A percentile compares a stretch with the other conserved stretches of the same genome.
Evolutionary conservation across 1,284 basidiomycete genomes (phyloP).

Genomic region (Gymnopus androsaceus): DNA sequence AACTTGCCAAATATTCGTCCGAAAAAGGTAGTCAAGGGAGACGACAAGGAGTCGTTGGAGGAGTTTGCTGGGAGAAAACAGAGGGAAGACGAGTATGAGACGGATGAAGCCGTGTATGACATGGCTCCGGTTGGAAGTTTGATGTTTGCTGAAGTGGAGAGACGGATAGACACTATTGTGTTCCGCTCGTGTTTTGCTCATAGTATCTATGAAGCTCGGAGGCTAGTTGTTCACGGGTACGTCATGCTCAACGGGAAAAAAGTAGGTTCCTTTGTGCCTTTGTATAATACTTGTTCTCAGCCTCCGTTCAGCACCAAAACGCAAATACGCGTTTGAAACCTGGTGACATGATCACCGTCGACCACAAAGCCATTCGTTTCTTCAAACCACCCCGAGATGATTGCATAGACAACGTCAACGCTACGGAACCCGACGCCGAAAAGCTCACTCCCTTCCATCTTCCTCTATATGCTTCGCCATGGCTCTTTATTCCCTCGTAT

Average conservation of each 20-base stretch:
- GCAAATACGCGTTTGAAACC: constrained; percentile 91
- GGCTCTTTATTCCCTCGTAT: constrained; percentile 95
- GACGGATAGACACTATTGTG: constrained; percentile 89
- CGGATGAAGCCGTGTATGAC: constrained; percentile 61
- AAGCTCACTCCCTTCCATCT: constrained; percentile 79
- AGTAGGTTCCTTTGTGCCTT: constrained; percentile 49
- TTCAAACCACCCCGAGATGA: constrained; percentile 48
- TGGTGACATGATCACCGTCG: constrained; percentile 91
- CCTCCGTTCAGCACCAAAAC: constrained; percentile 64
- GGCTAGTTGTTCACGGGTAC: constrained; percentile 85
- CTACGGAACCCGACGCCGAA: constrained; percentile 18
- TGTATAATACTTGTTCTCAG: constrained; percentile 7
- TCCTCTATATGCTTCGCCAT: constrained; percentile 86
- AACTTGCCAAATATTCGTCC: constrained; percentile 86
- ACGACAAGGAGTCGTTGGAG: constrained; percentile 47
- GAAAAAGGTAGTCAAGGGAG: constrained; percentile 40
- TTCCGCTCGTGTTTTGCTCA: constrained; percentile 92
- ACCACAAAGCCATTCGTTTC: constrained; percentile 82
- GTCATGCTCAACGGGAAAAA: constrained; percentile 89
- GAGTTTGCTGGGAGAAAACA: constrained; percentile 59
- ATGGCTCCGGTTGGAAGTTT: constrained; percentile 84
- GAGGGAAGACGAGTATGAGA: constrained; percentile 47
- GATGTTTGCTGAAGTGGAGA: constrained; percentile 93
- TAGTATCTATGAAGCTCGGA: constrained; percentile 87
- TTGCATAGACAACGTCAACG: constrained; percentile 33